A percentile compares a stretch with the other conserved stretches of the same genome.
These are phyloP conservation scores for Capronia epimyces DNA, from an alignment of 2,329 filamentous ascomycete species.

Conservation along the genomic window DNA sequence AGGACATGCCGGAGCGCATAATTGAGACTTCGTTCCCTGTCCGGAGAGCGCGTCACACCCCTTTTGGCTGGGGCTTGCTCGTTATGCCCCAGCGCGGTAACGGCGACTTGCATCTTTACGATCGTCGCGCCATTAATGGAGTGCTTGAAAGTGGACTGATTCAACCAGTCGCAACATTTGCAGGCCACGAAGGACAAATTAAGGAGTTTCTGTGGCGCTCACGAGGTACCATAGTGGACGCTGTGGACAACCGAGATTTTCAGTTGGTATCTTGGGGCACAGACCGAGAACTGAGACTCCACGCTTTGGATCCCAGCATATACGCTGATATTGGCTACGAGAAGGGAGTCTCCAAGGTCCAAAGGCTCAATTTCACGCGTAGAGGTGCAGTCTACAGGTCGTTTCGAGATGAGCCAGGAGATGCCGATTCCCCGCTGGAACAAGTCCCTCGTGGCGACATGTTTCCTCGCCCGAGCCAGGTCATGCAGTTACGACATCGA, in stretches of 20 bases:
- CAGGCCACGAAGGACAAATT: slow-evolving; percentile 58
- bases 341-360: slow-evolving; percentile 60
- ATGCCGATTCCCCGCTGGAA: slow-evolving; percentile 37
- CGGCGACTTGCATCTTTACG: slow-evolving; percentile 78
- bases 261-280: slow-evolving; percentile 90
- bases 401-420: slow-evolving; percentile 67
- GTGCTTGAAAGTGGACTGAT: slow-evolving; percentile 33
- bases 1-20: slow-evolving; percentile 64
- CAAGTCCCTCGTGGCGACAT: slow-evolving; percentile 27
- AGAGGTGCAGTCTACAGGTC: slow-evolving; percentile 79
- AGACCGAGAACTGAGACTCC: slow-evolving; percentile 74
- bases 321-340: slow-evolving; percentile 66
- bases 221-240: slow-evolving; percentile 62
- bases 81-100: slow-evolving; percentile 91
- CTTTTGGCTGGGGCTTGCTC: slow-evolving; percentile 77
- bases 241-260: slow-evolving; percentile 79
- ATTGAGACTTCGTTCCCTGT: slow-evolving; percentile 81
- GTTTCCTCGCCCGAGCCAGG: slow-evolving; percentile 16
- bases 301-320: slow-evolving; percentile 62
- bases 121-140: slow-evolving; percentile 45
- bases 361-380: slow-evolving; percentile 68
- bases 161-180: slow-evolving; percentile 48
- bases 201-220: slow-evolving; percentile 90
- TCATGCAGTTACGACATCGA: slow-evolving; percentile 28
- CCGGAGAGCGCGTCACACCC: slow-evolving; percentile 85